phyloP scores from a whole-genome alignment of 495 filamentous ascomycete genomes.

The Hamigera avellanea region DNA sequence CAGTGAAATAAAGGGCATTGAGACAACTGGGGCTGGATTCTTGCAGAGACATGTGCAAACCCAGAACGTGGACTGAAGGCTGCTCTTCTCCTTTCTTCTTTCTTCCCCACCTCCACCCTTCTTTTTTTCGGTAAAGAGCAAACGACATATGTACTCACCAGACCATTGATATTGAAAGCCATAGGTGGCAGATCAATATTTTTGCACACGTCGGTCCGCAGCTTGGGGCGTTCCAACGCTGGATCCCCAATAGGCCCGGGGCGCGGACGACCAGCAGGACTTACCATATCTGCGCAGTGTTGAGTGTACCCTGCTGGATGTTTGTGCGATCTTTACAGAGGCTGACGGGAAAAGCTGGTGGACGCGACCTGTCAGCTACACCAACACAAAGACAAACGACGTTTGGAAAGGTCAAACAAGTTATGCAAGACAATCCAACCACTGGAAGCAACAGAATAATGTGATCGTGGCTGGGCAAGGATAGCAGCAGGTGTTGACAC shows the following conservation, averaged over 20 bases:
- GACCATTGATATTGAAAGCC: constrained; percentile 12
- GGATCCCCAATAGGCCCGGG: constrained; percentile 8
- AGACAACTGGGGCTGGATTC: background rate
- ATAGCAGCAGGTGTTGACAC: no score
- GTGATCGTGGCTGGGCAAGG: no score
- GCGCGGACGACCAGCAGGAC: background rate
- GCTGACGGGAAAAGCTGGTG: no score
- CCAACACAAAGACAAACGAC: no score
- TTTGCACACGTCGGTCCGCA: constrained; percentile 13
- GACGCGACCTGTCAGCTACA: no score
- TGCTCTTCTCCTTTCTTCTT: background rate
- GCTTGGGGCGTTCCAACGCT: constrained; percentile 9
- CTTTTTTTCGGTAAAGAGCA: background rate
- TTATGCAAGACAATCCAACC: no score
- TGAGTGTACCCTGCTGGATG: background rate
- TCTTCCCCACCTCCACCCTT: no score
- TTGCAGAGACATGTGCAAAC: background rate
- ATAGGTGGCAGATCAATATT: constrained; percentile 18
- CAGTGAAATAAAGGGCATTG: no score
- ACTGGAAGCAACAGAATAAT: no score
- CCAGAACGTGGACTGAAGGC: background rate
- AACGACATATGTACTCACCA: constrained; percentile 13
- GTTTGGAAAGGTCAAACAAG: no score
- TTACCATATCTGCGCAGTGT: background rate
- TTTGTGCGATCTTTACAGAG: no score